Percentiles rank a stretch among this genome's conserved stretches.
Conservation (phyloP, 169 alveolate genomes). For the Cryptosporidium canis region DNA sequence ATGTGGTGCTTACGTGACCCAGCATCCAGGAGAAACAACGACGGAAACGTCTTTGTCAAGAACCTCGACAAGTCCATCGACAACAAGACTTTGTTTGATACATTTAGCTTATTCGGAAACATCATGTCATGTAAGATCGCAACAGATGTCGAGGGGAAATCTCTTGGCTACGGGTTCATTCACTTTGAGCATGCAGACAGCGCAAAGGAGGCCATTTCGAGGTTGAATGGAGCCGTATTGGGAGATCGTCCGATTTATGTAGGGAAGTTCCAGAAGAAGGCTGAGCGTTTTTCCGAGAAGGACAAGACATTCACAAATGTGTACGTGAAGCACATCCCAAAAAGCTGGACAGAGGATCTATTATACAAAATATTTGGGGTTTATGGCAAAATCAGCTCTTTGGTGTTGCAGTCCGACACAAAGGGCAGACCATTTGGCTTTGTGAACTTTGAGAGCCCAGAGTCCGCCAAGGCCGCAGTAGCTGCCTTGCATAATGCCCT, state of each 20-base stretch:
- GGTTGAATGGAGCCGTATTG: slow-evolving; percentile 90
- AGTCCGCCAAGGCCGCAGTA: slow-evolving; percentile 89
- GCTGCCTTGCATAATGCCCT: slow-evolving; percentile 85
- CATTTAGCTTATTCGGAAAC: slow-evolving; percentile 93
- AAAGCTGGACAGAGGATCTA: slow-evolving; percentile 84
- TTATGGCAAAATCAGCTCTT: slow-evolving; percentile 90
- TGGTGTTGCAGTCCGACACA: slow-evolving; percentile 84
- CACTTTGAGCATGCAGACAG: slow-evolving; percentile 92
- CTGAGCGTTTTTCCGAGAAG: slow-evolving; percentile 81
- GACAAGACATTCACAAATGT: slow-evolving; percentile 84
- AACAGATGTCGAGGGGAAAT: slow-evolving; percentile 85
- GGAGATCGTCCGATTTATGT: slow-evolving; percentile 91
- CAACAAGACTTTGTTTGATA: slow-evolving; percentile 93
- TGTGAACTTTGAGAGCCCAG: slow-evolving; percentile 86
- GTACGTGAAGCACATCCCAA: slow-evolving; percentile 92
- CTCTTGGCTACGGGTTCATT: slow-evolving; percentile 96
- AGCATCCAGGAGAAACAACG: slow-evolving; percentile 90
- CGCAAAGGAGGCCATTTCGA: slow-evolving; percentile 92
- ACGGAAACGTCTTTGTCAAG: slow-evolving; percentile 94
- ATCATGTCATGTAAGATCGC: slow-evolving; percentile 95
- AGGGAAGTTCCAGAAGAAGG: slow-evolving; percentile 88
- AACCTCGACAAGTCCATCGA: slow-evolving; percentile 91
- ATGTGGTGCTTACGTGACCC: slow-evolving; percentile 95
- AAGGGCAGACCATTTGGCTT: slow-evolving; percentile 89
- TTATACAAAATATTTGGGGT: slow-evolving; percentile 81